phyloP scores from a whole-genome alignment of 225 moss, liverwort and hornwort species.

The Pseudisothecium myosuroides region DNA sequence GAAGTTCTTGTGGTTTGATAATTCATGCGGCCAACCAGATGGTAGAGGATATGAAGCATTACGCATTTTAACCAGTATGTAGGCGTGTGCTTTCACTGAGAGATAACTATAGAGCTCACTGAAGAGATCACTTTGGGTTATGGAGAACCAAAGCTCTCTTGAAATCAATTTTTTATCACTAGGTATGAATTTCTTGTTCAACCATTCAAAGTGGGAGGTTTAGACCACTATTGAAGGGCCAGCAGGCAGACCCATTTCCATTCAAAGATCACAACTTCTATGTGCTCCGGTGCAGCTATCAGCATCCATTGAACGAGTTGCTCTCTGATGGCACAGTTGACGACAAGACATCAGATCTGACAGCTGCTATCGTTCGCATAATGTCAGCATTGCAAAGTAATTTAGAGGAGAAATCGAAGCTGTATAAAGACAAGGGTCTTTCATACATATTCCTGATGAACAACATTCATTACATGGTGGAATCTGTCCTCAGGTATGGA shows the following conservation, averaged over 20 bases:
- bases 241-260: neutral
- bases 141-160: neutral
- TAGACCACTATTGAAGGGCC: neutral
- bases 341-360: neutral
- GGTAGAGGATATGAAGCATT: neutral
- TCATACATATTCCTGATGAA: neutral
- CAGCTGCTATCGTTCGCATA: neutral
- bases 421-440: neutral
- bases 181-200: neutral
- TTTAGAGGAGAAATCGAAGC: neutral
- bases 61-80: neutral
- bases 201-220: neutral
- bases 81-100: neutral
- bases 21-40: neutral
- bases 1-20: neutral
- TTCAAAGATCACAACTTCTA: neutral
- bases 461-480: neutral
- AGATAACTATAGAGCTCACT: neutral
- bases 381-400: neutral
- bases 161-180: neutral
- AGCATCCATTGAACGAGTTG: neutral
- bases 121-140: neutral
- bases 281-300: neutral
- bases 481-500: neutral
- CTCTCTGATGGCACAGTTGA: neutral